These are phyloP conservation scores for Fraxinus platypoda DNA, from an alignment of 305 asterid genomes.

Conservation along the genomic window DNA sequence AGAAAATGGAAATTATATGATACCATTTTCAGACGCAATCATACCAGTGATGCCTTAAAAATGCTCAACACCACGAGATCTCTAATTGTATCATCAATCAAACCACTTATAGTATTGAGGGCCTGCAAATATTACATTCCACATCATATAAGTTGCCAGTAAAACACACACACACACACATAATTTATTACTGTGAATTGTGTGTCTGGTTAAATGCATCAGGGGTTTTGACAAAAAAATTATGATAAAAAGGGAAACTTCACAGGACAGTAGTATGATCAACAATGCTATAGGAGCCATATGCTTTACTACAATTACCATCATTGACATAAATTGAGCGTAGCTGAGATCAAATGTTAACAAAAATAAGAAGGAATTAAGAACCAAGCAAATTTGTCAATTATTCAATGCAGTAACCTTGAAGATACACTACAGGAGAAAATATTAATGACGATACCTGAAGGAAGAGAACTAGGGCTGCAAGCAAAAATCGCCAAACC, in stretches of 20 bases:
- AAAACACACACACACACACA: background rate
- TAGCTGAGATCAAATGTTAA: constrained; percentile 4
- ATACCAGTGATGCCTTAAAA: constrained; percentile 82
- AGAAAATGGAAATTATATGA: background rate
- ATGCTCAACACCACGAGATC: constrained; percentile 80
- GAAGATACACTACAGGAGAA: background rate
- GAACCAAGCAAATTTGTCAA: constrained; percentile 1
- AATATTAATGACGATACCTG: background rate
- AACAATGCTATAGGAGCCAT: background rate
- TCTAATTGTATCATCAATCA: constrained; percentile 75
- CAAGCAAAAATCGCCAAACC: background rate
- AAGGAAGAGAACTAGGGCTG: background rate
- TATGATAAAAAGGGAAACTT: constrained; percentile 10
- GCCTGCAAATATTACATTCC: constrained; percentile 49
- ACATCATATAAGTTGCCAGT: constrained; percentile 14
- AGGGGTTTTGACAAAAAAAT: background rate
- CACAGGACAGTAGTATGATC: constrained; percentile 1
- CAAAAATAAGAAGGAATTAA: constrained; percentile 2
- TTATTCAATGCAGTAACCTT: background rate
- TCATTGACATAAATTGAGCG: background rate
- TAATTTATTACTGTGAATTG: background rate
- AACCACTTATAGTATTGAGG: constrained; percentile 65
- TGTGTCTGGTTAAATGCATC: background rate
- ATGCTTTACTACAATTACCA: background rate
- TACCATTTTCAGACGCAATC: constrained; percentile 19